Conservation (phyloP, 2,329 filamentous ascomycete genomes). For the Aureobasidium vineae region DNA sequence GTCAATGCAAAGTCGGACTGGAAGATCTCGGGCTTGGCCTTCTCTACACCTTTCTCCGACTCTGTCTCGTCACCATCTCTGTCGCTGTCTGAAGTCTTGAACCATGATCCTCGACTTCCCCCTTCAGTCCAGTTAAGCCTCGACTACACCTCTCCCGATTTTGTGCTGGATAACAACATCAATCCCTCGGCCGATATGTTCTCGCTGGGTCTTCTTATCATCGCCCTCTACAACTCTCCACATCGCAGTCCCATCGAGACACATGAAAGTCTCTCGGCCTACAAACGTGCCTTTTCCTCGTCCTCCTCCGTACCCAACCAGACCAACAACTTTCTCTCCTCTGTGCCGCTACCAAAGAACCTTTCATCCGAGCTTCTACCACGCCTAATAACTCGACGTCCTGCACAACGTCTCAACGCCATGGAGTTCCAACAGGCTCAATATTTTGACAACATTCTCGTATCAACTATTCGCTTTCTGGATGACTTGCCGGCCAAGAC, state of each 20-base stretch:
- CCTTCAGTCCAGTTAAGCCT: slow-evolving; percentile 81
- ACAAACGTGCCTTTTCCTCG: slow-evolving; percentile 78
- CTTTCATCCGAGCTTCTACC: slow-evolving; percentile 74
- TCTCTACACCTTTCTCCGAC: slow-evolving; percentile 72
- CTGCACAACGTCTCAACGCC: slow-evolving; percentile 82
- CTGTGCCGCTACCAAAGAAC: slow-evolving; percentile 74
- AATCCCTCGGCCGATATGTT: slow-evolving; percentile 88
- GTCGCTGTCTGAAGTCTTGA: slow-evolving; percentile 77
- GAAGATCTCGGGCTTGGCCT: slow-evolving; percentile 95
- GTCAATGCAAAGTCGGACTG: slow-evolving; percentile 98
- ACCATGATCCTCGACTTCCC: slow-evolving; percentile 81
- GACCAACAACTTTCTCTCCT: slow-evolving; percentile 80
- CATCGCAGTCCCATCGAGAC: slow-evolving; percentile 83
- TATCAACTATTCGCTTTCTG: slow-evolving; percentile 93
- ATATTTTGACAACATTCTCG: slow-evolving; percentile 95
- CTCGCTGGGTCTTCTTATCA: slow-evolving; percentile 81
- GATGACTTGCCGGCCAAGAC: slow-evolving; percentile 91
- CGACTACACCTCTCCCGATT: slow-evolving; percentile 93
- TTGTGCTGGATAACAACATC: slow-evolving; percentile 86
- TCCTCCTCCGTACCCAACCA: slow-evolving; percentile 74
- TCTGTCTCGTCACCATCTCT: slow-evolving; percentile 65
- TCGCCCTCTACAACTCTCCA: slow-evolving; percentile 92
- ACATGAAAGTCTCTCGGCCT: slow-evolving; percentile 75
- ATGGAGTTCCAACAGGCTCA: slow-evolving; percentile 91
- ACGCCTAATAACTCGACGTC: slow-evolving; percentile 78